phyloP scores from a whole-genome alignment of 345 rosid genomes.

The Eutrema yunnanense region DNA sequence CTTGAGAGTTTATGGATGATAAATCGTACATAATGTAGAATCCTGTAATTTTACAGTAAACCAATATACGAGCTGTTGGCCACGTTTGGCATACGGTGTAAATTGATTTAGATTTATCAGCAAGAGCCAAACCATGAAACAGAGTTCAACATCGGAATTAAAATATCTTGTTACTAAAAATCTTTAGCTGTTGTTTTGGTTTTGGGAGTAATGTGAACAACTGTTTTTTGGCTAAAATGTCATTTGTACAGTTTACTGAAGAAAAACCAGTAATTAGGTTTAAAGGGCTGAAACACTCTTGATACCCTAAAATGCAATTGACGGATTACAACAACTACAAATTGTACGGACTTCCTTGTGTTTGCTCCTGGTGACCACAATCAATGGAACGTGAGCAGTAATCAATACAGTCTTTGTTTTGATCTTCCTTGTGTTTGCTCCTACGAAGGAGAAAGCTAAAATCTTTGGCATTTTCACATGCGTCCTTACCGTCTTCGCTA shows the following conservation, averaged over 20 bases:
- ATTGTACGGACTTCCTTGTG: too few species aligned
- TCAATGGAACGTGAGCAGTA: slow-evolving; percentile 59
- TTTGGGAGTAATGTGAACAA: too few species aligned
- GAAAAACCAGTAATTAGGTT: too few species aligned
- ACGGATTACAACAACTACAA: too few species aligned
- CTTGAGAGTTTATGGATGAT: not conserved
- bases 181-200: too few species aligned
- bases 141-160: too few species aligned
- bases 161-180: too few species aligned
- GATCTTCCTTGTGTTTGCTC: slow-evolving; percentile 49
- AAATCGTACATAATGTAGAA: not conserved
- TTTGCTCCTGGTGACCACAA: slow-evolving; percentile 15
- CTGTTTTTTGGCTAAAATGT: too few species aligned
- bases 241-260: too few species aligned
- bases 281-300: too few species aligned
- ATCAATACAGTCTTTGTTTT: slow-evolving; percentile 56
- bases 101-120: not conserved
- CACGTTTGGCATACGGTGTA: not conserved
- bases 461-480: slow-evolving; percentile 42
- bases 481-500: too few species aligned
- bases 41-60: not conserved
- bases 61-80: not conserved
- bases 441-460: slow-evolving; percentile 54
- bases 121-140: not conserved
- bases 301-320: too few species aligned